phyloP scores from a whole-genome alignment of 2,329 filamentous ascomycete species.

The Fusarium sp. region DNA sequence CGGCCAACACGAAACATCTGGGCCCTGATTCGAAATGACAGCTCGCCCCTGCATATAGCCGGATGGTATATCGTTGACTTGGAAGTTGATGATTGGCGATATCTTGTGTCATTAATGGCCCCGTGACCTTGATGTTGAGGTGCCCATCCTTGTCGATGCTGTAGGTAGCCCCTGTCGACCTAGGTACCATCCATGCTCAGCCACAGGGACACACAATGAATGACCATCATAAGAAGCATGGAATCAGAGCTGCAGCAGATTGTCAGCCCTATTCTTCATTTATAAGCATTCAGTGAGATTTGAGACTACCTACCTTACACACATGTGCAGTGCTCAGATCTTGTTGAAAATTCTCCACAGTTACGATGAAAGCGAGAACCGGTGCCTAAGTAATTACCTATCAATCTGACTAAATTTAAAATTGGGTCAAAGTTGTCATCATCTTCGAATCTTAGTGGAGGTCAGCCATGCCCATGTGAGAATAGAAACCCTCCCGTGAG shows the following conservation, averaged over 20 bases:
- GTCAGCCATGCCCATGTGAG: conserved; percentile 26
- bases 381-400: neutral
- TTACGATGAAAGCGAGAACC: neutral
- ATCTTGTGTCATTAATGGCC: conserved; percentile 8
- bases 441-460: neutral
- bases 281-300: neutral
- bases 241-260: neutral
- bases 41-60: conserved; percentile 36
- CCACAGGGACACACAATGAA: conserved; percentile 11
- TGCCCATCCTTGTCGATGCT: conserved; percentile 12
- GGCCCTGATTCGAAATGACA: conserved; percentile 24
- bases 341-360: neutral
- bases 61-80: conserved; percentile 7
- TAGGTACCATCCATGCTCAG: conserved; percentile 5
- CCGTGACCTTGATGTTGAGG: conserved; percentile 22
- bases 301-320: neutral
- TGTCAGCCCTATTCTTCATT: conserved; percentile 14
- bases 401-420: neutral
- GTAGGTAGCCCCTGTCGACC: conserved; percentile 18
- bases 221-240: neutral
- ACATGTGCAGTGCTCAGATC: neutral
- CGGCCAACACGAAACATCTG: conserved; percentile 12
- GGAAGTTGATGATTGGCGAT: conserved; percentile 36
- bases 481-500: conserved; percentile 4
- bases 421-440: neutral